Conservation (phyloP, 805 yeast genomes). For the Candida vartiovaarae region DNA sequence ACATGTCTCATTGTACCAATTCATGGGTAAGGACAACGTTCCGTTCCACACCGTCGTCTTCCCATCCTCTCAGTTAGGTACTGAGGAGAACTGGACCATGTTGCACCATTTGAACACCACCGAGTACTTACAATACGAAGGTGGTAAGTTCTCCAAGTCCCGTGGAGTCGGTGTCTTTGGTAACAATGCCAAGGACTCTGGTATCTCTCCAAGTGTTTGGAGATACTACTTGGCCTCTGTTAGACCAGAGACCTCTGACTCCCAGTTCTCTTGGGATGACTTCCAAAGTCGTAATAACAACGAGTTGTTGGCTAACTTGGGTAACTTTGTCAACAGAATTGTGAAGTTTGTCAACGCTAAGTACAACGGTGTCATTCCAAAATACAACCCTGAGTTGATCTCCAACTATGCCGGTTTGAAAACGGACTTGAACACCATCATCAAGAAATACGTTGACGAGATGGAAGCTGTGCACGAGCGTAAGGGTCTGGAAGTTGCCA, state of each 20-base stretch:
- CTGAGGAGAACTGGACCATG: conserved; percentile 83
- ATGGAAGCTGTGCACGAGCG: conserved; percentile 79
- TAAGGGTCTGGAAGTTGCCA: conserved; percentile 85
- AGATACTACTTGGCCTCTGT: conserved; percentile 89
- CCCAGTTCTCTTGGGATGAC: conserved; percentile 97
- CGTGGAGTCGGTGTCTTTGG: conserved; percentile 98
- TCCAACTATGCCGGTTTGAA: conserved; percentile 40
- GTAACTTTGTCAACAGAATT: conserved; percentile 93
- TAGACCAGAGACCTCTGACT: conserved; percentile 93
- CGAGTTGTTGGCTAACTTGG: conserved; percentile 91
- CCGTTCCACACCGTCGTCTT: conserved; percentile 98
- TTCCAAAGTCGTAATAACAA: conserved; percentile 90
- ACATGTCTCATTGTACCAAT: conserved; percentile 81
- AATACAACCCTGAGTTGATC: conserved; percentile 42
- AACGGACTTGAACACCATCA: conserved; percentile 54
- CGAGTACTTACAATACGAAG: conserved; percentile 95
- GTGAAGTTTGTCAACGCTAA: conserved; percentile 86
- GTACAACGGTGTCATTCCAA: conserved; percentile 85
- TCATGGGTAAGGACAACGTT: conserved; percentile 99
- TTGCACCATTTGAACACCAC: conserved; percentile 89
- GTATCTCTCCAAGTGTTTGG: conserved; percentile 91
- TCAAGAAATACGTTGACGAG: conserved; percentile 55
- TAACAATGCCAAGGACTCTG: conserved; percentile 92
- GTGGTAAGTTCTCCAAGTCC: conserved; percentile 97
- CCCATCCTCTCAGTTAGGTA: conserved; percentile 91